Evolutionary conservation across 2,329 filamentous ascomycete genomes (phyloP).

Genomic region (Chalaropsis ovoidea): DNA sequence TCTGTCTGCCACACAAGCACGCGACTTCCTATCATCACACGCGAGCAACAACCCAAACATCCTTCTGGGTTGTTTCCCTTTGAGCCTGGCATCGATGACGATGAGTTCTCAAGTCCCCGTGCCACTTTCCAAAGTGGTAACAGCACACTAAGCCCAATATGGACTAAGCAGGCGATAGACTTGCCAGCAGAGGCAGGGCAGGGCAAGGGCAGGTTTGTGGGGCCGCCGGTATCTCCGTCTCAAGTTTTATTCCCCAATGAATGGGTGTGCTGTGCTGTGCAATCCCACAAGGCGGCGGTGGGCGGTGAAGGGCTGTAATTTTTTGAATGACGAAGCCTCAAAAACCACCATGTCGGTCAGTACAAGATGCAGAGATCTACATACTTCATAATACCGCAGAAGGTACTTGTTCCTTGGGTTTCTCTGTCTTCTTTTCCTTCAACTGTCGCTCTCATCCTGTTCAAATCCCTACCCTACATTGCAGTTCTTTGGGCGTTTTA

Average conservation of each 20-base stretch:
- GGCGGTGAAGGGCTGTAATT: not conserved
- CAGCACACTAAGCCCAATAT: not conserved
- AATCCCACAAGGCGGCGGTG: not conserved
- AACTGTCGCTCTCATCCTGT: not conserved
- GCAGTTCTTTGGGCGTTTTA: not conserved
- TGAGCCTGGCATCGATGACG: not conserved
- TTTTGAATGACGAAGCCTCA: not conserved
- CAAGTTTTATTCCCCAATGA: not conserved
- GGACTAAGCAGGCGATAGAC: conserved; percentile 3
- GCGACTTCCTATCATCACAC: not conserved
- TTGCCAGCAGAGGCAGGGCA: not conserved
- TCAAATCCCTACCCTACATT: not conserved
- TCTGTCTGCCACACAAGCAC: not conserved
- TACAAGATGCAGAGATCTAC: too few relatives aligned
- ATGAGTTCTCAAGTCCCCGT: not conserved
- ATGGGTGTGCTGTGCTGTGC: not conserved
- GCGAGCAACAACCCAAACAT: not conserved
- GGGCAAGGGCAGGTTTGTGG: conserved; percentile 3
- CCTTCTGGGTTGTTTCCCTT: not conserved
- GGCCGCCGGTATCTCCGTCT: conserved; percentile 11
- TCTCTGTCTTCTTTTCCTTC: not conserved
- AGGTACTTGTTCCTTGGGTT: not conserved
- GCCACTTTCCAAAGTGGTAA: not conserved
- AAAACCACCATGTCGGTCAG: not conserved
- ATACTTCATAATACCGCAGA: not conserved